phyloP scores from a whole-genome alignment of 495 filamentous ascomycete genomes.

The Chaetomium tenue region DNA sequence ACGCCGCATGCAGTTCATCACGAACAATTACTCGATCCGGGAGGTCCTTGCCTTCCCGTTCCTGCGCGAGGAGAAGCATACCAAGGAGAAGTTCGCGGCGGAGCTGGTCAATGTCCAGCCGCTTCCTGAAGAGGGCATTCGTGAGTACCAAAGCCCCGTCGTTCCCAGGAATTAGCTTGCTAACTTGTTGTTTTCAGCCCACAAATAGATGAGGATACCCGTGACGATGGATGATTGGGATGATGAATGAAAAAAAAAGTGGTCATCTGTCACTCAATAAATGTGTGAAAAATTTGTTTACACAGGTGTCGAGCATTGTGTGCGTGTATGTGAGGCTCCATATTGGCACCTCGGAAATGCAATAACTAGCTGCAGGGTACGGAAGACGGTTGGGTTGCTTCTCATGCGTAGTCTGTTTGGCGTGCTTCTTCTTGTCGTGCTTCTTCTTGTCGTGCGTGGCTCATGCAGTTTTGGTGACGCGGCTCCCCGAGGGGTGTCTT shows the following conservation, averaged over 20 bases:
- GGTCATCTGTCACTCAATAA: not conserved
- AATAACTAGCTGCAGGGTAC: too few species aligned
- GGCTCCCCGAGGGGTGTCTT: not conserved
- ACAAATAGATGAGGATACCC: conserved; percentile 29
- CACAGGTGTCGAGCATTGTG: not conserved
- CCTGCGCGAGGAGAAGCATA: conserved; percentile 49
- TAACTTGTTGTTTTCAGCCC: conserved; percentile 26
- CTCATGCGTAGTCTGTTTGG: not conserved
- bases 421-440: not conserved
- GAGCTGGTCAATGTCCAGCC: conserved; percentile 65
- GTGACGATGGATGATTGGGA: conserved; percentile 1
- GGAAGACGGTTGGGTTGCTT: too few species aligned
- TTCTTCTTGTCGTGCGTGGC: not conserved
- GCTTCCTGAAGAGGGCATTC: conserved; percentile 64
- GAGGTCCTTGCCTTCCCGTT: conserved; percentile 90
- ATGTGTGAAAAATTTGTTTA: not conserved
- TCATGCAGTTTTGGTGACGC: conserved; percentile 1
- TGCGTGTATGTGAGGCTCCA: not conserved
- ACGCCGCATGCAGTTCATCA: conserved; percentile 61
- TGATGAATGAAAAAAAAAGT: not conserved
- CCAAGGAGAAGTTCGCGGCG: conserved; percentile 57
- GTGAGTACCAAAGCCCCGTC: conserved; percentile 46
- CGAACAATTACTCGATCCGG: conserved; percentile 90
- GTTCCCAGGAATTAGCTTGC: not conserved
- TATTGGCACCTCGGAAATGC: too few species aligned